Evolutionary conservation across 2,329 filamentous ascomycete species (phyloP).

Genomic region (Fusarium annulatum): DNA sequence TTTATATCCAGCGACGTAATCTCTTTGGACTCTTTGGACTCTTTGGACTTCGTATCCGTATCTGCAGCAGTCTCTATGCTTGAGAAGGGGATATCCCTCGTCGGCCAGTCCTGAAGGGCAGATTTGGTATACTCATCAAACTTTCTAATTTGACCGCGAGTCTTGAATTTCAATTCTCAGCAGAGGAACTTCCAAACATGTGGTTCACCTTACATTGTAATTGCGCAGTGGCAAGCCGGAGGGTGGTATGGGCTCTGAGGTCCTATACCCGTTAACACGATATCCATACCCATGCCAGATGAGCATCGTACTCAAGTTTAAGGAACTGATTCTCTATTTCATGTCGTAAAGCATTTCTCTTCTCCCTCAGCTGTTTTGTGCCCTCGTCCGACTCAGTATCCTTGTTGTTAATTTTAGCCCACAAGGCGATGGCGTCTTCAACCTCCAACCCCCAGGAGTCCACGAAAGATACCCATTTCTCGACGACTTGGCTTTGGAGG

Average conservation of each 20-base stretch:
- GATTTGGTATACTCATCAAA: neutral
- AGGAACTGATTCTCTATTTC: neutral
- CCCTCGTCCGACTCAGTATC: too few relatives aligned
- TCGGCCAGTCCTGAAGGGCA: constrained; percentile 13
- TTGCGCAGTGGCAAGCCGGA: neutral
- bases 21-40: neutral
- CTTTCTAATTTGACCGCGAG: neutral
- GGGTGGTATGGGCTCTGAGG: neutral
- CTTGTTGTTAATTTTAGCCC: neutral
- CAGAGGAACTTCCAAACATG: neutral
- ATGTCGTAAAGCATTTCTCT: neutral
- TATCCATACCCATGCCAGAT: neutral
- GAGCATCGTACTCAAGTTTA: neutral
- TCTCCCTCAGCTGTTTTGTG: neutral
- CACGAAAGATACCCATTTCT: neutral
- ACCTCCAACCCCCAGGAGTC: neutral
- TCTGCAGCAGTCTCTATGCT: constrained; percentile 3
- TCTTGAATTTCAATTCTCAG: neutral
- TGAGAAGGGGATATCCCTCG: constrained; percentile 3
- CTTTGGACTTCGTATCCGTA: neutral
- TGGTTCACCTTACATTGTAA: neutral
- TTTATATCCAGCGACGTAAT: neutral
- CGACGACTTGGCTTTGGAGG: neutral
- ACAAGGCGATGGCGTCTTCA: neutral
- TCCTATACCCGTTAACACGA: neutral